Evolutionary conservation across 768 basidiomycete genomes (phyloP), one percentile per base, ranked within the genome.

Genomic region (Dentipellis fragilis): DNA sequence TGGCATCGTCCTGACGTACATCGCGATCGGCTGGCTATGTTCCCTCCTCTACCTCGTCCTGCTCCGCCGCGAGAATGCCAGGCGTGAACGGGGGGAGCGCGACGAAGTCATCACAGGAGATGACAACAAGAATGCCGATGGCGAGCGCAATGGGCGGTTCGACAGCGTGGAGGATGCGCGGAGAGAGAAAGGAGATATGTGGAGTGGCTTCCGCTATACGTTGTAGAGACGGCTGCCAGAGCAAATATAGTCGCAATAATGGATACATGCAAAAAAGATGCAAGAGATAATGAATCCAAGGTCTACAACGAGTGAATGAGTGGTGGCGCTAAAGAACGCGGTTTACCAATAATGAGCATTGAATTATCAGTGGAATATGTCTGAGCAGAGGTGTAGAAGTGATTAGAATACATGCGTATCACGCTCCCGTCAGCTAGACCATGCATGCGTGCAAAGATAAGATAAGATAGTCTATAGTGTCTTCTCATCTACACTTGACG

Each of bases 201-300:
- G 85, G 86, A 87, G 85, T 63, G 84, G 86, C 16, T 88, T 85
- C 67, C 74, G 81, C 57, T 87, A 87, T 68, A 77, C 74, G 2
- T 61, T 80, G 45, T 84, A 72, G 49, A 49, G 29, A 29, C 3
- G 29, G 29, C 29, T 29, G 29, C 29, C 3, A 29, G 29, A 3
- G 29, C 29, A 12, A 45, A 6, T 45, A 9, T n/a, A n/a, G 14
- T 45, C n/a, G 42, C 42, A 17, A 19, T 45, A 7, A 16, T 16
- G 16, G 42, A 19, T 45, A 45, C 19, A n/a, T 45, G 42, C 10
- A 19, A 10, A 8, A 10, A 45, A 45, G n/a, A 17, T 45, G 17
- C 10, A 45, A 45, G 42, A 19, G n/a, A 16, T 9, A 45, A 45
- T 17, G 42, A 29, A 29, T 29, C 29, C 29, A 6, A 29, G 29